Base-by-base conservation (phyloP, 2,329 filamentous ascomycete genomes). In the Tothia fuscella region DNA sequence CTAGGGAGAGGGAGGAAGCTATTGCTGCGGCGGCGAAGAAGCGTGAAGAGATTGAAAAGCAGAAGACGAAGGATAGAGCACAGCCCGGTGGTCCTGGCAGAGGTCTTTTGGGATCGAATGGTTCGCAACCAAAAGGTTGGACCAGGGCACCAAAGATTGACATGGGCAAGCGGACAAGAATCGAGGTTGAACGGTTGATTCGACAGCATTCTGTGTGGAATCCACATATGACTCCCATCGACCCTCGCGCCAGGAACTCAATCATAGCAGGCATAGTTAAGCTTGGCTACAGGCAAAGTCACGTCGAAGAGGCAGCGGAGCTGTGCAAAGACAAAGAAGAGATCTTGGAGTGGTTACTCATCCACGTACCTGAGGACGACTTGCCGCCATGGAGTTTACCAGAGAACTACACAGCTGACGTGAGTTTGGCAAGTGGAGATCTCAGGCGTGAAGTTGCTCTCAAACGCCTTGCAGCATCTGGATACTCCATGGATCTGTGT, bases 361-460 rank as follows among this genome's bases (percentile, higher is more conserved):
- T 96, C 39, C 89, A 98, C 60, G 87, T 98, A 2, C 91, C 91
- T 1, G 91, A 98, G 56, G 91, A 98, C 56, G 91, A 96, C 53
- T 66, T 96, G n/a, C 91, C 91, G 1, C 69, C 74, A 5, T 96
- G 89, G 87, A 85, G 85, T 51, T 66, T 98, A 31, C 91, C 91
- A 0, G 88, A 93, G 61, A 83, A 80, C 47, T 98, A 98, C 58
- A 79, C 83, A 9, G 89, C 88, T 21, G 91, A 91, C 17, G 80
- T 96, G 20, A 86, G 80, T 33, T 79, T 98, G 48, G 89, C 80
- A 1, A 82, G 82, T 38, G 82, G 79, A 5, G 82, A 95, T 56
- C 60, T 95, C 46, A 83, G 78, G 56, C 76, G 78, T 50, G 88
- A 96, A 57, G 80, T 77, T 3, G 81, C 82, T 43, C 76, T 95